A percentile compares a stretch with the other conserved stretches of the same genome.
Evolutionary conservation across 2,329 filamentous ascomycete genomes (phyloP).

Genomic region (Chrysoporthe austroafricana): DNA sequence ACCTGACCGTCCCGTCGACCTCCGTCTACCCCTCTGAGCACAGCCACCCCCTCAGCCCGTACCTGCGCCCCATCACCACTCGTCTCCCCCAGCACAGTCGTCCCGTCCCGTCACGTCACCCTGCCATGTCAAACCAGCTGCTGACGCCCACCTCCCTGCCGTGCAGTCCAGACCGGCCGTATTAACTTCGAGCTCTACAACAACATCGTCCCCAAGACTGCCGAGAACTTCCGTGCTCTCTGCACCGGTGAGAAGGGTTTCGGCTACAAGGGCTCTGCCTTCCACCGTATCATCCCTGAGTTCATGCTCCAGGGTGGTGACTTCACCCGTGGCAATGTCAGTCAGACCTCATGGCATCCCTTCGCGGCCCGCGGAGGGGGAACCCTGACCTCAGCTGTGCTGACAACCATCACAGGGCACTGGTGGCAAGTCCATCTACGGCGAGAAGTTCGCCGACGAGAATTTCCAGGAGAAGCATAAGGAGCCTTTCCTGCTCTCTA

Average conservation of each 20-base stretch:
- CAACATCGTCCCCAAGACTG: slow-evolving; percentile 85
- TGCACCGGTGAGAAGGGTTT: slow-evolving; percentile 81
- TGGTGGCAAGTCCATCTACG: slow-evolving; percentile 92
- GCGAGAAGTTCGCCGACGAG: slow-evolving; percentile 92
- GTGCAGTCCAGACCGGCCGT: slow-evolving; percentile 71
- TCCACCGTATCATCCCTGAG: slow-evolving; percentile 90
- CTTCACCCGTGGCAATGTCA: slow-evolving; percentile 91
- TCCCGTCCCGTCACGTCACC: slow-evolving; percentile 10
- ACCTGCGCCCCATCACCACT: slow-evolving; percentile 1
- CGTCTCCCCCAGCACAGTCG: slow-evolving; percentile 22
- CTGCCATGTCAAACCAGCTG: not conserved
- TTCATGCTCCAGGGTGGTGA: slow-evolving; percentile 98
- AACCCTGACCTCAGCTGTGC: not conserved
- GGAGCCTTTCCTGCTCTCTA: slow-evolving; percentile 80
- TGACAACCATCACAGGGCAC: slow-evolving; percentile 65
- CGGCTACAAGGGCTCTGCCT: slow-evolving; percentile 80
- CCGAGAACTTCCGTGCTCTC: slow-evolving; percentile 81
- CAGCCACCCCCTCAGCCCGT: slow-evolving; percentile 8
- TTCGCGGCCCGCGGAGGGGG: too few species aligned
- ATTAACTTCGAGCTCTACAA: slow-evolving; percentile 91
- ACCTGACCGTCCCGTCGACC: not conserved
- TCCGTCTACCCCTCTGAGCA: not conserved
- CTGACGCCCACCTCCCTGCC: slow-evolving; percentile 8
- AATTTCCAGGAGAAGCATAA: slow-evolving; percentile 81
- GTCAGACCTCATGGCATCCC: slow-evolving; percentile 29